Evolutionary conservation across 2,329 filamentous ascomycete species (phyloP).

Genomic region (Aspergillus sp.): DNA sequence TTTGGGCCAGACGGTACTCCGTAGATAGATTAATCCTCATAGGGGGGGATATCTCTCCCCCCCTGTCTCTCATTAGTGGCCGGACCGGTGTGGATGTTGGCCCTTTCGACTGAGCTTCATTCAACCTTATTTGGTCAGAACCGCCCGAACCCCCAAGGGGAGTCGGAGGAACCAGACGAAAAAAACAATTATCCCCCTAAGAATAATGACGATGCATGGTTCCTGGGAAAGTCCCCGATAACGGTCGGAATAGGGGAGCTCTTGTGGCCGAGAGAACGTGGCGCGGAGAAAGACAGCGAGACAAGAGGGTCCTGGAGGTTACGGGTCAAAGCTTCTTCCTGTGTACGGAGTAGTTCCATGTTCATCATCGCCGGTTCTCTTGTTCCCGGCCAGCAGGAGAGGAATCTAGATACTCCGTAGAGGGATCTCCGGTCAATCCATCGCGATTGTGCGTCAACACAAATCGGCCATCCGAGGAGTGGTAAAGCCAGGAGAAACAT

Average conservation of each 20-base stretch:
- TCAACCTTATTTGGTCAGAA: slow-evolving; percentile 9
- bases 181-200: no score
- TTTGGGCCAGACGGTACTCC: background rate
- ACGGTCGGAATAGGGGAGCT: slow-evolving; percentile 5
- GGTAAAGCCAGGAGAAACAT: background rate
- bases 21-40: background rate
- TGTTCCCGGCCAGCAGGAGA: no score
- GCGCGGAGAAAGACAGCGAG: slow-evolving; percentile 2
- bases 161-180: background rate
- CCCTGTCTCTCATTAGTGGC: background rate
- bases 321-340: background rate
- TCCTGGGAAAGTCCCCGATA: background rate
- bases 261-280: slow-evolving; percentile 6
- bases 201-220: no score
- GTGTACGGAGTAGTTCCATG: slow-evolving; percentile 1
- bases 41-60: background rate
- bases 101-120: slow-evolving; percentile 2
- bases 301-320: background rate
- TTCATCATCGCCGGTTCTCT: background rate
- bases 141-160: background rate
- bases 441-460: no score
- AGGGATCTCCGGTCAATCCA: no score
- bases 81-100: background rate
- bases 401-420: no score
- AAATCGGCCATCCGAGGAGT: no score